Conservation (phyloP, 495 filamentous ascomycete species). For the Tetracladium setigerum region DNA sequence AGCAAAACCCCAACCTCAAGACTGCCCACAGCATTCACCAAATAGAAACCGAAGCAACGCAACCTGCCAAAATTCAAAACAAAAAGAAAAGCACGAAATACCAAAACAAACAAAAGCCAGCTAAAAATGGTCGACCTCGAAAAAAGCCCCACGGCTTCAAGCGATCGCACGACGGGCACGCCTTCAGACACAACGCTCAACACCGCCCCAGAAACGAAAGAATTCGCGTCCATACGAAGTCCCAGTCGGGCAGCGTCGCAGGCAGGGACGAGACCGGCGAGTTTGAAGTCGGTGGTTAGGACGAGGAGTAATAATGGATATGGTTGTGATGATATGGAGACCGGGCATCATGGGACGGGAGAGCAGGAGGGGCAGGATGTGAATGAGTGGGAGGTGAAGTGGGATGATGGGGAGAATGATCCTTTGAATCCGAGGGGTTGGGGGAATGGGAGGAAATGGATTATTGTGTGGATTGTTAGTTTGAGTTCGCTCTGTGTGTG, state of each 20-base stretch:
- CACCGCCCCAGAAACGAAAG: not conserved
- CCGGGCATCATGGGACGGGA: slow-evolving; percentile 28
- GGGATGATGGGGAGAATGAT: slow-evolving; percentile 65
- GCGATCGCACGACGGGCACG: too few relatives aligned
- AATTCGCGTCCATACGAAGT: slow-evolving; percentile 17
- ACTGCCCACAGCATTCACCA: too few relatives aligned
- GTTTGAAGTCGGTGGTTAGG: slow-evolving; percentile 21
- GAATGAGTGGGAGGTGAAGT: slow-evolving; percentile 56
- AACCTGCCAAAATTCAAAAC: too few relatives aligned
- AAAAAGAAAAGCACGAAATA: too few relatives aligned
- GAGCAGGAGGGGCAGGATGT: slow-evolving; percentile 26
- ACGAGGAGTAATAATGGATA: slow-evolving; percentile 55
- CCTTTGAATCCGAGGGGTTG: slow-evolving; percentile 65
- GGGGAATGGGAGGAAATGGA: slow-evolving; percentile 63
- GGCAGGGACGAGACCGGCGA: slow-evolving; percentile 10
- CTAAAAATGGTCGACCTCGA: too few relatives aligned
- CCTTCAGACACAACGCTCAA: not conserved
- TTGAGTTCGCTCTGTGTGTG: slow-evolving; percentile 77
- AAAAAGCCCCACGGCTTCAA: too few relatives aligned
- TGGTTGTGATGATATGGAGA: slow-evolving; percentile 36
- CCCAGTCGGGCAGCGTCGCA: slow-evolving; percentile 21
- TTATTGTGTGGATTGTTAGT: slow-evolving; percentile 65
- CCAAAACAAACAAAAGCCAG: too few relatives aligned
- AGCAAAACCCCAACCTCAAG: too few relatives aligned
- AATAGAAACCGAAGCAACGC: too few relatives aligned